Conservation (phyloP, 225 moss, liverwort and hornwort genomes). For the Polytrichum formosum region DNA sequence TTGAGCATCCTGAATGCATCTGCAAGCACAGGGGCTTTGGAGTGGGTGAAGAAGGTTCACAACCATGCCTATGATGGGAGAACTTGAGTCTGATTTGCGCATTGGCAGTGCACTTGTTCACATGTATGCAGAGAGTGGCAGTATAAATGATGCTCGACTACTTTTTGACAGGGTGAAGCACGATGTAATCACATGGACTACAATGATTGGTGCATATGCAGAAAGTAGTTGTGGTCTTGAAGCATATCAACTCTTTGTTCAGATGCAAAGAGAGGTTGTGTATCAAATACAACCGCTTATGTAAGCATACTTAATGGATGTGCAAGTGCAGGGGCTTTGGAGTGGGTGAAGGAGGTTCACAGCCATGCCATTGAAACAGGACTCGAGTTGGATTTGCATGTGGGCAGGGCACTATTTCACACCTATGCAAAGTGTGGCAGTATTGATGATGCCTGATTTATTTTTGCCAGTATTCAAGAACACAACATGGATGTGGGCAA, state of each 20-base stretch:
- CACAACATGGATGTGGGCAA: neutral
- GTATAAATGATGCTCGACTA: conserved; percentile 1
- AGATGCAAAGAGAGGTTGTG: neutral
- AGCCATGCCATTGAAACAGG: neutral
- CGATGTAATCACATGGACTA: neutral
- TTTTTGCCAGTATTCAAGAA: neutral
- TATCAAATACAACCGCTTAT: neutral
- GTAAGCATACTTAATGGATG: conserved; percentile 4
- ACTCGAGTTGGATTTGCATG: neutral
- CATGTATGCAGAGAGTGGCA: conserved; percentile 9
- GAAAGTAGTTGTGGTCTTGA: conserved; percentile 3
- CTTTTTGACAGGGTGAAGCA: conserved; percentile 2
- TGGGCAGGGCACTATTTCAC: neutral
- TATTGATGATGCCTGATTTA: neutral
- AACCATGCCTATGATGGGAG: neutral
- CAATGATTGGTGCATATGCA: neutral
- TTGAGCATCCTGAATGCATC: conserved; percentile 8
- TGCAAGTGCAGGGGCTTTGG: conserved; percentile 2
- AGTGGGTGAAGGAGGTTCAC: conserved; percentile 1
- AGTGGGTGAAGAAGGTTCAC: conserved; percentile 2
- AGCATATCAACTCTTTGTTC: conserved; percentile 4
- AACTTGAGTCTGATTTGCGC: neutral
- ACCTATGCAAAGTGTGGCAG: conserved; percentile 5
- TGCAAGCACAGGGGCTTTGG: conserved; percentile 7
- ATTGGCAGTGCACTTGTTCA: conserved; percentile 1